Percentiles rank a stretch among this genome's conserved stretches.
These are phyloP conservation scores for Aureobasidium subglaciale DNA, from an alignment of 2,329 filamentous ascomycete genomes.

Conservation along the genomic window DNA sequence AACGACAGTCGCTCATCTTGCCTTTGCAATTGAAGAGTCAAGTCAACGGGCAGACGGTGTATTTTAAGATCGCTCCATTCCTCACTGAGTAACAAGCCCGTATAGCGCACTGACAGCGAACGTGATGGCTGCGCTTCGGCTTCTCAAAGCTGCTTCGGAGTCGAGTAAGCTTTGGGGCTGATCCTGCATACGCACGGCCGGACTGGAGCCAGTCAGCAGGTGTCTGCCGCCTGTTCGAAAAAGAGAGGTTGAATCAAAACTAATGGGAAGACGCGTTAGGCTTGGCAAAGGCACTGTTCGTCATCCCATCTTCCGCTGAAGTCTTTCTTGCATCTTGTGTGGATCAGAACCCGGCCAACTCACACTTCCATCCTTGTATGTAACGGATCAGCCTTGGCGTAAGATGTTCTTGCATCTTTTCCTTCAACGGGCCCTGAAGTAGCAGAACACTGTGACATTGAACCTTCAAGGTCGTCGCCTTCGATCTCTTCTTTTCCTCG, in stretches of 20 bases:
- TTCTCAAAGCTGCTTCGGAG: not conserved
- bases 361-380: constrained; percentile 2
- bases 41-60: not conserved
- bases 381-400: constrained; percentile 11
- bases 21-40: not conserved
- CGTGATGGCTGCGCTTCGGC: not conserved
- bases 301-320: constrained; percentile 2
- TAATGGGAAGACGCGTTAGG: constrained; percentile 6
- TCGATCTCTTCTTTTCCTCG: not conserved
- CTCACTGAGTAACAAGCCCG: constrained; percentile 1
- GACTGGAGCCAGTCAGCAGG: constrained; percentile 12
- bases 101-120: constrained; percentile 9
- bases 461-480: not conserved
- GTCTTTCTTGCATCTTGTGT: not conserved
- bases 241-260: not conserved
- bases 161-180: constrained; percentile 12
- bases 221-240: constrained; percentile 2
- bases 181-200: constrained; percentile 13
- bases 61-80: constrained; percentile 1
- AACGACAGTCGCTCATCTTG: not conserved
- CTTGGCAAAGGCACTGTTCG: not conserved
- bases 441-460: constrained; percentile 7
- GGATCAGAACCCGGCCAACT: not conserved
- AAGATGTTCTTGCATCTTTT: not conserved
- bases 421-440: not conserved